Conservation (phyloP, 2,329 filamentous ascomycete genomes). For the Verticillium albo-atrum region DNA sequence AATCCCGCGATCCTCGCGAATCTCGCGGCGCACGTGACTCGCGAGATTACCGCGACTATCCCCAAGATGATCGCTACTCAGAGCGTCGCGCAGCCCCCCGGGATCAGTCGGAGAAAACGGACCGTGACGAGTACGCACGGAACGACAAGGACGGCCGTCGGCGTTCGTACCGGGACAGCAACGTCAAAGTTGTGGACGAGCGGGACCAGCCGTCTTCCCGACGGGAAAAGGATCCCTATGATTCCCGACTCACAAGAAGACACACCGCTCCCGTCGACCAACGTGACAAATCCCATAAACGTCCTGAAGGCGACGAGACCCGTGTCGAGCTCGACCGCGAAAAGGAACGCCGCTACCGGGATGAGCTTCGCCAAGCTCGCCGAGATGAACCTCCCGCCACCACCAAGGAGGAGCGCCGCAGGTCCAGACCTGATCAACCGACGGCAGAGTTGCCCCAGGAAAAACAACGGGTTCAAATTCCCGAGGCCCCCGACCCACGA, state of each 20-base stretch:
- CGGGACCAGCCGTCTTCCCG: constrained; percentile 16
- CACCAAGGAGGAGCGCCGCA: constrained; percentile 1
- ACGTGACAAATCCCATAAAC: constrained; percentile 5
- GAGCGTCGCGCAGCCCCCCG: constrained; percentile 13
- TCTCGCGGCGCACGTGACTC: background rate
- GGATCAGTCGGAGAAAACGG: constrained; percentile 13
- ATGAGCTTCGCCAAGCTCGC: constrained; percentile 5
- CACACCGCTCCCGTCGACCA: constrained; percentile 2
- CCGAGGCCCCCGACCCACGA: constrained; percentile 16
- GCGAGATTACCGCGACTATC: constrained; percentile 14
- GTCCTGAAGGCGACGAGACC: constrained; percentile 11
- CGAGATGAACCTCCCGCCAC: constrained; percentile 7
- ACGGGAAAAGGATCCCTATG: constrained; percentile 22
- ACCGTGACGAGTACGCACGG: constrained; percentile 13
- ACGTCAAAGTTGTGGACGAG: constrained; percentile 12
- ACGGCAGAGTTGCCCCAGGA: background rate
- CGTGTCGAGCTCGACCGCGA: constrained; percentile 10
- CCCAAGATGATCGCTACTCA: constrained; percentile 16
- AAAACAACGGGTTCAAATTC: constrained; percentile 10
- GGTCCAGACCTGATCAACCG: background rate
- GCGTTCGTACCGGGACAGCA: constrained; percentile 15
- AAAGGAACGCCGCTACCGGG: constrained; percentile 7
- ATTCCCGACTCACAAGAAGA: constrained; percentile 6
- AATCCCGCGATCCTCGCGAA: constrained; percentile 15
- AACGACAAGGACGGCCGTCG: constrained; percentile 21